phyloP scores from a whole-genome alignment of 228 moss, liverwort and hornwort genomes.

The Sphagnum fallax region DNA sequence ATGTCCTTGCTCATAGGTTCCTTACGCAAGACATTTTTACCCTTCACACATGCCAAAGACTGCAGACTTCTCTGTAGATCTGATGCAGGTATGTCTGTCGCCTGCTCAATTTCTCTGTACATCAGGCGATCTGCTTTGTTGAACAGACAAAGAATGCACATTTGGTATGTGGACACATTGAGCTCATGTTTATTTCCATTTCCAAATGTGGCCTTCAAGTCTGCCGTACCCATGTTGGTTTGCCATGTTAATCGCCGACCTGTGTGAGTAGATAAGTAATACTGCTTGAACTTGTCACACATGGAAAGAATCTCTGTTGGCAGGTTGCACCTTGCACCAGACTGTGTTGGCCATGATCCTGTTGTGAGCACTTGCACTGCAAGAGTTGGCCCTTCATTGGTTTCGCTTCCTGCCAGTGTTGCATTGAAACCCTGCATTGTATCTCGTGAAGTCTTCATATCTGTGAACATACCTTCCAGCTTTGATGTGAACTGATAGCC shows the following conservation, averaged over 20 bases:
- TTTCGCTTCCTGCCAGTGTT: constrained; percentile 45
- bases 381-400: constrained; percentile 72
- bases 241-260: constrained; percentile 94
- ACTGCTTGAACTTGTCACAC: constrained; percentile 93
- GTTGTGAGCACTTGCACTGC: constrained; percentile 95
- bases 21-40: constrained; percentile 87
- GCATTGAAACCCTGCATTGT: constrained; percentile 90
- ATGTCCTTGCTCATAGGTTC: constrained; percentile 98
- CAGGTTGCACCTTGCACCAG: constrained; percentile 87
- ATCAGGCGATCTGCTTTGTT: constrained; percentile 73
- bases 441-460: constrained; percentile 92
- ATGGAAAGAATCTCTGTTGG: constrained; percentile 82
- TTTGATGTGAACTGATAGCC: constrained; percentile 97
- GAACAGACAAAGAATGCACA: constrained; percentile 86
- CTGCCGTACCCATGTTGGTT: constrained; percentile 96
- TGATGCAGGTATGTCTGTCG: constrained; percentile 79
- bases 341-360: constrained; percentile 97
- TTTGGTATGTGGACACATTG: constrained; percentile 94
- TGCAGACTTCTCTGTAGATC: constrained; percentile 85
- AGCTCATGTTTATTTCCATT: constrained; percentile 79
- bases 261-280: constrained; percentile 91
- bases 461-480: constrained; percentile 95
- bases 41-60: constrained; percentile 86
- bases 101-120: constrained; percentile 90
- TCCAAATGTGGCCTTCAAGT: constrained; percentile 88